These are phyloP conservation scores for Thermothielavioides terrestris DNA, from an alignment of 495 filamentous ascomycete species.

Conservation along the genomic window DNA sequence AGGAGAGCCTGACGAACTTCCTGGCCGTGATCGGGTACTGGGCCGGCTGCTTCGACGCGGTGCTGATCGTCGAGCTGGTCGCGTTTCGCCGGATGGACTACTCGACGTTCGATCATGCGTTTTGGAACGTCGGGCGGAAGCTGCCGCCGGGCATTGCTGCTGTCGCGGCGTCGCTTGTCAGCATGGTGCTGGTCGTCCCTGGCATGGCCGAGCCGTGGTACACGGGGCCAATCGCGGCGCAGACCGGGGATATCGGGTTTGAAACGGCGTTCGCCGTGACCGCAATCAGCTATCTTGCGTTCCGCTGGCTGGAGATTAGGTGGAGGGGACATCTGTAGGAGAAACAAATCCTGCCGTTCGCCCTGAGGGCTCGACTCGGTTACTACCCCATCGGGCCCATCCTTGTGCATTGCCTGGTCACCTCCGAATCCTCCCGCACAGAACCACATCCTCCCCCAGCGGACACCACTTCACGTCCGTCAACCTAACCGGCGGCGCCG, in stretches of 20 bases:
- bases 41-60: conserved; percentile 42
- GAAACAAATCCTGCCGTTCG: too few species aligned
- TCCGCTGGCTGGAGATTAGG: conserved; percentile 34
- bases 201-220: conserved; percentile 48
- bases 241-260: conserved; percentile 47
- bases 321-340: conserved; percentile 15
- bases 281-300: conserved; percentile 34
- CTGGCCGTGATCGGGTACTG: conserved; percentile 47
- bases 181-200: conserved; percentile 36
- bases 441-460: conserved; percentile 69
- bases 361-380: too few species aligned
- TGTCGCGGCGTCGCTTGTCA: conserved; percentile 26
- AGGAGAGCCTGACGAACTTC: conserved; percentile 42
- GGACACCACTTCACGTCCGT: conserved; percentile 61
- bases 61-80: conserved; percentile 40
- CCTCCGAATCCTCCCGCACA: conserved; percentile 53
- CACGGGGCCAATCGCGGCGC: conserved; percentile 41
- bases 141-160: conserved; percentile 42
- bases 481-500: conserved; percentile 52
- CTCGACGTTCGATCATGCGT: conserved; percentile 32
- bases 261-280: conserved; percentile 44
- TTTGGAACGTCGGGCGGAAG: conserved; percentile 39
- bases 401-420: too few species aligned
- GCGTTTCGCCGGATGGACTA: conserved; percentile 35
- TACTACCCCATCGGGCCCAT: too few species aligned